These are phyloP conservation scores for Colletotrichum coccodes DNA, from an alignment of 2,329 filamentous ascomycete genomes.

Conservation along the genomic window DNA sequence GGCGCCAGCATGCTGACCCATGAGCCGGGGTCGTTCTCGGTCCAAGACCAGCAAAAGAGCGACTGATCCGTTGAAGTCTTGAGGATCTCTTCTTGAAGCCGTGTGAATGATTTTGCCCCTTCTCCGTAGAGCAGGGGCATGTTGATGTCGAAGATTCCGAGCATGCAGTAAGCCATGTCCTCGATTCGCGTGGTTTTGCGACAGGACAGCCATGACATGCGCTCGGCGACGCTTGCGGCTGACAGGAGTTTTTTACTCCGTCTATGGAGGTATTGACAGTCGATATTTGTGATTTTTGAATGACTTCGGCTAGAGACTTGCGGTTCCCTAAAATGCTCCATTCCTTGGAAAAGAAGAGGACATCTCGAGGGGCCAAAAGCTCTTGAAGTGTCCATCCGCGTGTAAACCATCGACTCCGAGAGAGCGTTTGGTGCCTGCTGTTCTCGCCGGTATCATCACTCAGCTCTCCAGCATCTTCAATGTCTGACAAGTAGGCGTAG, in stretches of 20 bases:
- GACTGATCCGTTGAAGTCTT: slow-evolving; percentile 26
- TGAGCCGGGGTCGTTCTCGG: slow-evolving; percentile 5
- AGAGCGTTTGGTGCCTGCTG: background rate
- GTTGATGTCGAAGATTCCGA: slow-evolving; percentile 42
- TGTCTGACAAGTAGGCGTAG: slow-evolving; percentile 30
- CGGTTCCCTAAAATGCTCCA: slow-evolving; percentile 23
- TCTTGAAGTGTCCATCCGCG: slow-evolving; percentile 36
- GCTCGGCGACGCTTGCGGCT: slow-evolving; percentile 36
- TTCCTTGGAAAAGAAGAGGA: slow-evolving; percentile 31
- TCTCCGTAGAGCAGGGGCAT: slow-evolving; percentile 43
- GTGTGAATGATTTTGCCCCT: slow-evolving; percentile 37
- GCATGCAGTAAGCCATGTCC: slow-evolving; percentile 41
- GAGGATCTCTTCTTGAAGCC: slow-evolving; percentile 34
- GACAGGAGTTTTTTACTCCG: slow-evolving; percentile 4
- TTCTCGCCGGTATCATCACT: background rate
- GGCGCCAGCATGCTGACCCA: slow-evolving; percentile 30
- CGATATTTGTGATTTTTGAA: slow-evolving; percentile 16
- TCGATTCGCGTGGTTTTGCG: slow-evolving; percentile 37
- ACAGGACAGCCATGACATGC: slow-evolving; percentile 43
- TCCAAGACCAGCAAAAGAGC: slow-evolving; percentile 31
- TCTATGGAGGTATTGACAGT: slow-evolving; percentile 9
- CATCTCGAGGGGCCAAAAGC: slow-evolving; percentile 27
- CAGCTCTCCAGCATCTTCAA: background rate
- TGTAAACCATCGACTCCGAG: slow-evolving; percentile 32
- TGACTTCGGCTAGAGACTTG: slow-evolving; percentile 5